These are phyloP conservation scores for Colletotrichum ledebouriae DNA, from an alignment of 2,329 filamentous ascomycete species.

Conservation along the genomic window DNA sequence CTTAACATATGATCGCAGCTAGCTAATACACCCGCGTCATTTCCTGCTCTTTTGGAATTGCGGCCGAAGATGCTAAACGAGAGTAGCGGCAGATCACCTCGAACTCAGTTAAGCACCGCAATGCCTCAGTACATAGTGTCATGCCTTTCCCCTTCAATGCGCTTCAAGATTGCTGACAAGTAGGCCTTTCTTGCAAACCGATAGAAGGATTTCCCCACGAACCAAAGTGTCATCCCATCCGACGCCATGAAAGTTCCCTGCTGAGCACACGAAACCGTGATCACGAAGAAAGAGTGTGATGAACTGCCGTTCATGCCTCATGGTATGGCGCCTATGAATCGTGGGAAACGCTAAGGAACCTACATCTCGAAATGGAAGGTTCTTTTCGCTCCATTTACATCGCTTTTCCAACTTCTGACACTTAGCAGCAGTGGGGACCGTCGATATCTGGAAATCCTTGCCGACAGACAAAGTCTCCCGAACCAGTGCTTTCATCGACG, in stretches of 20 bases:
- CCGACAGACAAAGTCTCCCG: neutral
- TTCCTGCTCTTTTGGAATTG: no score
- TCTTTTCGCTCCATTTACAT: neutral
- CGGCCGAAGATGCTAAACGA: no score
- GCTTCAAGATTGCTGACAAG: no score
- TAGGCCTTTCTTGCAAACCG: no score
- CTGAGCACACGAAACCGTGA: constrained; percentile 10
- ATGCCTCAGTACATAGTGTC: no score
- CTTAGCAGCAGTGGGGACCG: neutral
- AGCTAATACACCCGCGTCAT: no score
- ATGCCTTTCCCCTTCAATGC: no score
- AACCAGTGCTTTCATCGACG: neutral
- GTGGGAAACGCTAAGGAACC: neutral
- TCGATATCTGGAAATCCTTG: neutral
- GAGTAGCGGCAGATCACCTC: no score
- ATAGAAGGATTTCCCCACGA: no score
- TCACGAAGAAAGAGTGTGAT: neutral
- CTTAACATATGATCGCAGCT: no score
- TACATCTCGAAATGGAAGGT: neutral
- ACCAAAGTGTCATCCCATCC: neutral
- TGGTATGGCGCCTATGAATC: neutral
- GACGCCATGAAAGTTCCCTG: neutral
- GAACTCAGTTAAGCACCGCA: no score
- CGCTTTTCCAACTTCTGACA: neutral
- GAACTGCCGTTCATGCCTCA: constrained; percentile 18